A percentile compares a stretch with the other conserved stretches of the same genome.
These are phyloP conservation scores for Planoprotostelium fungivorum DNA, from an alignment of 78 protist genomes.

Conservation along the genomic window DNA sequence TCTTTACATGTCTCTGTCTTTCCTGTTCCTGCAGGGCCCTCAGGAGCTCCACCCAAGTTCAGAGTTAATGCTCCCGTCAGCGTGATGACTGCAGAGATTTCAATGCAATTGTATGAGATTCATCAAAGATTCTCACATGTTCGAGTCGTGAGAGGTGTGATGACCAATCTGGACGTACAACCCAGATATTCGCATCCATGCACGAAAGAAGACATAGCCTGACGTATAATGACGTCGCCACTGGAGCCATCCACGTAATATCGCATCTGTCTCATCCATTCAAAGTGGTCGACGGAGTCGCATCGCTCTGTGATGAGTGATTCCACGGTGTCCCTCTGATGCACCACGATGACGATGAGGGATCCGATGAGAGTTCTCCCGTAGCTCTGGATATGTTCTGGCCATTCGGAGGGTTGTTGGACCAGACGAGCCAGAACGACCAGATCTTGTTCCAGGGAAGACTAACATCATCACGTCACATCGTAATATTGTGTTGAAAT, in stretches of 20 bases:
- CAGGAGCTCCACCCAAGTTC: conserved; percentile 88
- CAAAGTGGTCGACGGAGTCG: conserved; percentile 41
- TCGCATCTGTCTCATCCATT: conserved; percentile 4
- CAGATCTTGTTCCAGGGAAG: too few relatives aligned
- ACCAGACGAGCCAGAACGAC: neutral
- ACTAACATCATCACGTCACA: too few relatives aligned
- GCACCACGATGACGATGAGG: neutral
- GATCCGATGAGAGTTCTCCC: conserved; percentile 47
- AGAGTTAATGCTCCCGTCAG: conserved; percentile 79
- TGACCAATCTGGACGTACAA: conserved; percentile 68
- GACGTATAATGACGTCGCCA: conserved; percentile 5
- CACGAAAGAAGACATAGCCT: conserved; percentile 24
- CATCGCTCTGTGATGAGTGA: conserved; percentile 13
- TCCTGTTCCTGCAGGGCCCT: conserved; percentile 97
- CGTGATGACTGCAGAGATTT: conserved; percentile 31
- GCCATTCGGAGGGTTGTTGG: neutral
- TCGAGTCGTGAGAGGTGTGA: conserved; percentile 93
- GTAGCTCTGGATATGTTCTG: neutral
- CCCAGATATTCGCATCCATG: conserved; percentile 87
- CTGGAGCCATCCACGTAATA: conserved; percentile 4
- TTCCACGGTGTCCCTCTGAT: conserved; percentile 40
- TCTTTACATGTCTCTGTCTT: conserved; percentile 96
- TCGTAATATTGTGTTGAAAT: too few relatives aligned
- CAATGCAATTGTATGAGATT: neutral
- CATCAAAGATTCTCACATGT: conserved; percentile 64